These are phyloP conservation scores for Draba incana DNA, from an alignment of 345 rosid species.

Conservation along the genomic window DNA sequence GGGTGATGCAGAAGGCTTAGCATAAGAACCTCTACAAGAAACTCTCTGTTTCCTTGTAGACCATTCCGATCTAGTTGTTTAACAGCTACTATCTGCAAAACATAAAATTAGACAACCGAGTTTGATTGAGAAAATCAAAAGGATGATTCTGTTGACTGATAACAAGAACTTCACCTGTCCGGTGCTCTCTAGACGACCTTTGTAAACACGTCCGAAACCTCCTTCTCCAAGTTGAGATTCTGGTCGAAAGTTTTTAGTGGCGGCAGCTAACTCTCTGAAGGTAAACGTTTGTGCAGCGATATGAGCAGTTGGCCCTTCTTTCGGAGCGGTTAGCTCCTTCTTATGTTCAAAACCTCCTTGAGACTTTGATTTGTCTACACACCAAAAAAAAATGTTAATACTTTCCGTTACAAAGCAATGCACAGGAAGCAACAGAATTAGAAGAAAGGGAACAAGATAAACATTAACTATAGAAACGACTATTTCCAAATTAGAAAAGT, in stretches of 20 bases:
- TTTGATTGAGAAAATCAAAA: neutral
- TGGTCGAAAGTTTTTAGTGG: conserved; percentile 78
- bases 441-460: neutral
- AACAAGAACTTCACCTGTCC: conserved; percentile 65
- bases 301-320: conserved; percentile 70
- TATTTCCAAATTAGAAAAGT: neutral
- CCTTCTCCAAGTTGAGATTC: conserved; percentile 94
- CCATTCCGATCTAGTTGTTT: conserved; percentile 95
- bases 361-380: conserved; percentile 77
- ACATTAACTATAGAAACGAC: neutral
- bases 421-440: neutral
- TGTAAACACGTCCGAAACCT: conserved; percentile 94
- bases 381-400: conserved; percentile 16
- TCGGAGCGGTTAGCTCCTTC: conserved; percentile 70
- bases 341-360: conserved; percentile 64
- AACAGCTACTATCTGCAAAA: conserved; percentile 87
- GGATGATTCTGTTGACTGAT: neutral
- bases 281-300: conserved; percentile 96
- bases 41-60: conserved; percentile 97
- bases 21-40: conserved; percentile 97
- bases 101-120: neutral
- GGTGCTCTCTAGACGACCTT: conserved; percentile 85
- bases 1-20: conserved; percentile 94
- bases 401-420: conserved; percentile 2
- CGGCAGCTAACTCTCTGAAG: conserved; percentile 85